These are phyloP conservation scores for Yamadazyma mexicana DNA, from an alignment of 1,139 yeast genomes.

Conservation along the genomic window DNA sequence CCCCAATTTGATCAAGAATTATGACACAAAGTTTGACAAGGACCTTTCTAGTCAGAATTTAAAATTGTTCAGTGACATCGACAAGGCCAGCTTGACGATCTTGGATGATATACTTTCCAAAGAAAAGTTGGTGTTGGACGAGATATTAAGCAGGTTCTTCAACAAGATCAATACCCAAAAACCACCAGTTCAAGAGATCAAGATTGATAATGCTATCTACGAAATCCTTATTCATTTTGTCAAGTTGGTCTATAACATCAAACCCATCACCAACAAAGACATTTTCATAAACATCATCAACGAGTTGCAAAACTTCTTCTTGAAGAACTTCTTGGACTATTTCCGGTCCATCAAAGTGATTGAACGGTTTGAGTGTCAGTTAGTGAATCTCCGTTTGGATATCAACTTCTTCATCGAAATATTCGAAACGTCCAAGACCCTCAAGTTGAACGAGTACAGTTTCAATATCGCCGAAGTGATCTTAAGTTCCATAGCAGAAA, in stretches of 20 bases:
- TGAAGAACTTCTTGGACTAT: slow-evolving; percentile 35
- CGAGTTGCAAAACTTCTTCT: slow-evolving; percentile 39
- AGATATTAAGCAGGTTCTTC: slow-evolving; percentile 30
- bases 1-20: slow-evolving; percentile 34
- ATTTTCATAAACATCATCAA: slow-evolving; percentile 38
- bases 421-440: slow-evolving; percentile 37
- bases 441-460: slow-evolving; percentile 38
- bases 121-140: slow-evolving; percentile 39
- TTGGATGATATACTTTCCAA: slow-evolving; percentile 42
- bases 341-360: slow-evolving; percentile 23
- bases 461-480: slow-evolving; percentile 37
- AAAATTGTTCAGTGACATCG: slow-evolving; percentile 45
- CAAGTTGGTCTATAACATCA: slow-evolving; percentile 39
- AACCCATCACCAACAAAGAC: slow-evolving; percentile 42
- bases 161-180: slow-evolving; percentile 13
- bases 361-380: slow-evolving; percentile 10
- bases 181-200: slow-evolving; percentile 11
- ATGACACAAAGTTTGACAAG: slow-evolving; percentile 38
- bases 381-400: slow-evolving; percentile 36
- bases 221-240: slow-evolving; percentile 44
- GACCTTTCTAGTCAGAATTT: slow-evolving; percentile 40
- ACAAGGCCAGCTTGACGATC: slow-evolving; percentile 42
- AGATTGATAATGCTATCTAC: slow-evolving; percentile 43
- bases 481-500: slow-evolving; percentile 32
- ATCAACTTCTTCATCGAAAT: slow-evolving; percentile 41